Evolutionary conservation across 768 basidiomycete species (phyloP).

Genomic region (Trametes elegans): DNA sequence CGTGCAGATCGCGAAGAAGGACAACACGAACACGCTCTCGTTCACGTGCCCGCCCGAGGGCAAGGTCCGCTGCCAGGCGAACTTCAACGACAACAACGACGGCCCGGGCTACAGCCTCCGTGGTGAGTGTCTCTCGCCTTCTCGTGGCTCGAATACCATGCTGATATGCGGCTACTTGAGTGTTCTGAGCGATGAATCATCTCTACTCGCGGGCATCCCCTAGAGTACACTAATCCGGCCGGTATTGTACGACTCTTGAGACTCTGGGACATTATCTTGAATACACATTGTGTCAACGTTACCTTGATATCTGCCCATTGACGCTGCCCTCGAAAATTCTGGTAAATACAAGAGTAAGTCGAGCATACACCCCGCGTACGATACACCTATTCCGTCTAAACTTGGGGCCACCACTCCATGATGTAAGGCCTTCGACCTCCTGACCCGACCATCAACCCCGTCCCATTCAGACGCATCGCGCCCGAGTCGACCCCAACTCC

Average conservation of each 20-base stretch:
- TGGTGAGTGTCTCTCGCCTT: neutral
- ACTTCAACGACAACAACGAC: constrained; percentile 9
- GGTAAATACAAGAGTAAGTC: no score
- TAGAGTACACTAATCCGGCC: neutral
- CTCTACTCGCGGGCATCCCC: neutral
- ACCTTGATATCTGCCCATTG: neutral
- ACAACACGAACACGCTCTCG: neutral
- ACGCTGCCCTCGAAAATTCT: neutral
- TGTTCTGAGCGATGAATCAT: neutral
- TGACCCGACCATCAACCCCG: no score
- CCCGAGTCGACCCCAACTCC: no score
- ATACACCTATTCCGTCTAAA: no score
- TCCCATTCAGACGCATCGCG: no score
- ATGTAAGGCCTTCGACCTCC: no score
- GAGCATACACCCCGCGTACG: no score
- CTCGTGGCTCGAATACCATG: neutral
- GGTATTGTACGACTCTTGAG: neutral
- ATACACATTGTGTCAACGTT: neutral
- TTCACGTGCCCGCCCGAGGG: constrained; percentile 3
- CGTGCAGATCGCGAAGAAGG: neutral
- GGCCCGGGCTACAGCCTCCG: constrained; percentile 6
- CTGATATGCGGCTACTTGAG: neutral
- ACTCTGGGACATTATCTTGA: neutral
- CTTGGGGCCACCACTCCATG: no score
- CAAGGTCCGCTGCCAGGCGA: constrained; percentile 3